phyloP scores from a whole-genome alignment of 2,329 filamentous ascomycete genomes.

The Fusarium subtropicale region DNA sequence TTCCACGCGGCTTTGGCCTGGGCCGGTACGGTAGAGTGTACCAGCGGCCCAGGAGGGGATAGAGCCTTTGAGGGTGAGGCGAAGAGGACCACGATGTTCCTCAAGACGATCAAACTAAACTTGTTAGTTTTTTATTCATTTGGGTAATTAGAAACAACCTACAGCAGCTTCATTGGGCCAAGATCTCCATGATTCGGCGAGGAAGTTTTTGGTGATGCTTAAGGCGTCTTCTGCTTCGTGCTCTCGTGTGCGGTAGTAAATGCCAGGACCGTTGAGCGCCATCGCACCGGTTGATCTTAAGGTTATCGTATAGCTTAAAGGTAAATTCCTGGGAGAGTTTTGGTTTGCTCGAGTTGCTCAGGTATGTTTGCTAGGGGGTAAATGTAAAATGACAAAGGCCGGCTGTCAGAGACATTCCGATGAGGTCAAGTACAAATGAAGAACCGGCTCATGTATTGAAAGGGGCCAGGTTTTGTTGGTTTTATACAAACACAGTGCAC shows the following conservation, averaged over 20 bases:
- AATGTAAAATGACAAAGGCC: not conserved
- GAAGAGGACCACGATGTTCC: constrained; percentile 73
- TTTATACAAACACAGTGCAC: constrained; percentile 4
- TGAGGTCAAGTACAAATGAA: not conserved
- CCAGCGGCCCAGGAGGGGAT: constrained; percentile 81
- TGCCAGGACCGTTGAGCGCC: constrained; percentile 46
- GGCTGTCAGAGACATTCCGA: not conserved
- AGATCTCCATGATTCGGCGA: constrained; percentile 52
- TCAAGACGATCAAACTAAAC: constrained; percentile 73
- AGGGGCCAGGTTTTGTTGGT: not conserved
- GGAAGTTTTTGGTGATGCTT: constrained; percentile 44
- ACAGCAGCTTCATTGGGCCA: constrained; percentile 64
- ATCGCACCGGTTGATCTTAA: constrained; percentile 23
- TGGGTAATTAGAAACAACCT: constrained; percentile 20
- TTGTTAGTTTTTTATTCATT: not conserved
- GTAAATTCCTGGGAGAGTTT: not conserved
- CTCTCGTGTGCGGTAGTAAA: constrained; percentile 45
- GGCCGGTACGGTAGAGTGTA: constrained; percentile 78
- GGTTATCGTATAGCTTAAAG: not conserved
- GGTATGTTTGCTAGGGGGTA: not conserved
- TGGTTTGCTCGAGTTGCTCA: not conserved
- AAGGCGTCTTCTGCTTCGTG: constrained; percentile 46
- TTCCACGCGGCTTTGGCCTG: constrained; percentile 73
- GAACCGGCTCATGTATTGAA: not conserved
- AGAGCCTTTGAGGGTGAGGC: constrained; percentile 70